Evolutionary conservation across 2,329 filamentous ascomycete species (phyloP).

Genomic region (Diaporthe batatas): DNA sequence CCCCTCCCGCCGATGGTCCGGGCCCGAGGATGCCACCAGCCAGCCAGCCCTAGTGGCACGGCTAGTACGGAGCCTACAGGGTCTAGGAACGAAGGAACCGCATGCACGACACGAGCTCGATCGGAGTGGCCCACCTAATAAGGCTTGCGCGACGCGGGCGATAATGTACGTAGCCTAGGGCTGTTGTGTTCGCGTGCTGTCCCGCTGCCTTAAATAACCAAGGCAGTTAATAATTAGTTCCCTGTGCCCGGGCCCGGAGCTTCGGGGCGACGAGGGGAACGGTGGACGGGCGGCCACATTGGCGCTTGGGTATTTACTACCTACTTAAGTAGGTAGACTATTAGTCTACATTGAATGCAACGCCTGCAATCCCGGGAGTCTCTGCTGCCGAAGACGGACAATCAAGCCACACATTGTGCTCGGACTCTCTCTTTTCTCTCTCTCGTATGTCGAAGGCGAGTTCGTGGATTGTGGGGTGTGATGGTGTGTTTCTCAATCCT

Average conservation of each 20-base stretch:
- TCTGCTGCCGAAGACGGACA: constrained; percentile 4
- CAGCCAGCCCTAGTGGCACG: not conserved
- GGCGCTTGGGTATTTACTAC: not conserved
- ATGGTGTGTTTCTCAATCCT: not conserved
- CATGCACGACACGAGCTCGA: not conserved
- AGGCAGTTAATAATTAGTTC: too few relatives aligned
- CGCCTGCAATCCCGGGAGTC: not conserved
- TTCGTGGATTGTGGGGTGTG: not conserved
- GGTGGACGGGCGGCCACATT: constrained; percentile 10
- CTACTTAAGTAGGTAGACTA: too few relatives aligned
- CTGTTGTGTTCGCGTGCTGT: not conserved
- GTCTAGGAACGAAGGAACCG: not conserved
- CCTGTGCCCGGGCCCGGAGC: constrained; percentile 18
- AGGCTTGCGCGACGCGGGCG: not conserved
- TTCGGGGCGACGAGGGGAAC: not conserved
- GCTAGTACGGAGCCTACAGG: too few relatives aligned
- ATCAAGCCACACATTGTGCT: not conserved
- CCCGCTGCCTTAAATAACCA: not conserved
- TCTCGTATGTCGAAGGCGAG: not conserved
- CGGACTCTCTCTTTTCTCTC: not conserved
- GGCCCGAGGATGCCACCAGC: too few relatives aligned
- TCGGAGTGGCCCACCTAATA: too few relatives aligned
- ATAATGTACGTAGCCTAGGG: constrained; percentile 3
- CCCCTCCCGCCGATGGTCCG: not conserved
- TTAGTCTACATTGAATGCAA: constrained; percentile 1